Conservation (phyloP, 2,329 filamentous ascomycete species). For the Colletotrichum siamense region DNA sequence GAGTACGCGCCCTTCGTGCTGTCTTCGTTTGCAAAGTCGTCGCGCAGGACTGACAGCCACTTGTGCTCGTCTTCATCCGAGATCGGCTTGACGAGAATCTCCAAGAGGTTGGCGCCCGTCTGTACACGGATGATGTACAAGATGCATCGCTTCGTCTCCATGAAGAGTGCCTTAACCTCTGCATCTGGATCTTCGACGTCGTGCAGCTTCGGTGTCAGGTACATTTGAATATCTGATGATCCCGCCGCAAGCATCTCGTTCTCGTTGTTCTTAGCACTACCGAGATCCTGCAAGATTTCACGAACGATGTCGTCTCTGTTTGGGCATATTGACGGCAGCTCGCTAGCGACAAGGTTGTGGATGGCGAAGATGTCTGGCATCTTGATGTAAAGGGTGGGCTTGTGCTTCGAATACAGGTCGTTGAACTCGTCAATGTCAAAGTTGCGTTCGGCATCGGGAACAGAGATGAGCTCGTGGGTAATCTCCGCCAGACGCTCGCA, state of each 20-base stretch:
- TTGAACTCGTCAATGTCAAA: constrained; percentile 99
- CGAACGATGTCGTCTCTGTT: constrained; percentile 85
- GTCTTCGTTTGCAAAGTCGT: constrained; percentile 76
- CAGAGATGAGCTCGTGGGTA: constrained; percentile 78
- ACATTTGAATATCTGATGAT: constrained; percentile 88
- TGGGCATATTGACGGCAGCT: constrained; percentile 79
- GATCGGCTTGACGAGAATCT: constrained; percentile 92
- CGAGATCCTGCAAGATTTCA: constrained; percentile 91
- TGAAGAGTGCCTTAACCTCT: constrained; percentile 89
- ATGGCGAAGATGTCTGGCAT: constrained; percentile 97
- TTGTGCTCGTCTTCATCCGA: constrained; percentile 85
- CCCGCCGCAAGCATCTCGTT: constrained; percentile 88
- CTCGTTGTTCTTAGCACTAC: constrained; percentile 96
- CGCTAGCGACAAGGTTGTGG: constrained; percentile 83
- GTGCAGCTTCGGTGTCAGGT: constrained; percentile 86
- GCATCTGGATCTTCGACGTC: constrained; percentile 93
- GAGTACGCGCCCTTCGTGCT: constrained; percentile 85
- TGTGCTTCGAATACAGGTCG: constrained; percentile 93
- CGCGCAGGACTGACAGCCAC: constrained; percentile 81
- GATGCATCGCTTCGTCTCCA: constrained; percentile 97
- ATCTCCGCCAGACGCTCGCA: constrained; percentile 80
- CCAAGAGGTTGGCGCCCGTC: constrained; percentile 88
- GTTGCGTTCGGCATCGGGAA: constrained; percentile 85
- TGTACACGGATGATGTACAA: constrained; percentile 98
- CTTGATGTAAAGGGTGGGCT: constrained; percentile 99